Conservation (phyloP, 352 stramenopile genomes). For the Pythium volutum region DNA sequence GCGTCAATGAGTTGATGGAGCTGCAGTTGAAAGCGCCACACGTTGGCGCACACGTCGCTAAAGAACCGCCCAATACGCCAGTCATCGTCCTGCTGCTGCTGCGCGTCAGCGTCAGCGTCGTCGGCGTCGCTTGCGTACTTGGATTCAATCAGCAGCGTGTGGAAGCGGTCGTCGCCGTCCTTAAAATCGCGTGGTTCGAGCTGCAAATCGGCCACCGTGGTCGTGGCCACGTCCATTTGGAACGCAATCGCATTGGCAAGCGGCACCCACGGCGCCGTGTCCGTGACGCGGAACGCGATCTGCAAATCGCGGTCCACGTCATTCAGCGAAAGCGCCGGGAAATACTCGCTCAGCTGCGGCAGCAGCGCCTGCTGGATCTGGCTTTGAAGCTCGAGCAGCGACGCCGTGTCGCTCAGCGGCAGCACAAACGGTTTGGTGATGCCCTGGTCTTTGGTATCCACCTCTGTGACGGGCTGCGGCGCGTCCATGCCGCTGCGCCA, state of each 20-base stretch:
- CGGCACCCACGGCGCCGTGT: conserved; percentile 39
- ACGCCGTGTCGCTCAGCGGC: conserved; percentile 32
- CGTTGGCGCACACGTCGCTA: conserved; percentile 53
- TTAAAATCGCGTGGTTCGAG: conserved; percentile 56
- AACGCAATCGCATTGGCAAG: conserved; percentile 29
- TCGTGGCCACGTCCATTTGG: conserved; percentile 10
- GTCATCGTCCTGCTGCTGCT: conserved; percentile 27
- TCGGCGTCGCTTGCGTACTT: not conserved
- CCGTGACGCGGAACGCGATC: conserved; percentile 45
- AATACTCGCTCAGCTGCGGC: conserved; percentile 32
- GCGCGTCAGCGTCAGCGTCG: not conserved
- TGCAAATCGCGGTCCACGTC: conserved; percentile 37
- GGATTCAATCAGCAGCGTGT: conserved; percentile 2
- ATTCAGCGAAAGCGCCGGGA: conserved; percentile 30
- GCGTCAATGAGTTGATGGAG: conserved; percentile 65
- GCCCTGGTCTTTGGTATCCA: conserved; percentile 29
- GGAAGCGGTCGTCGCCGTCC: conserved; percentile 29
- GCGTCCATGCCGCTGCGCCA: conserved; percentile 37
- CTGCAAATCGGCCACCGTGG: conserved; percentile 44
- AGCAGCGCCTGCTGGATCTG: conserved; percentile 42
- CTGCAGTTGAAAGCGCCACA: conserved; percentile 60
- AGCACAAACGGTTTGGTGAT: conserved; percentile 40
- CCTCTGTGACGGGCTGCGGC: conserved; percentile 27
- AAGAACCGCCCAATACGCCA: conserved; percentile 60
- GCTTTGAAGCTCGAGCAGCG: conserved; percentile 40